Base-by-base conservation (phyloP, 441 rosid genomes). In the Brassica balearica region DNA sequence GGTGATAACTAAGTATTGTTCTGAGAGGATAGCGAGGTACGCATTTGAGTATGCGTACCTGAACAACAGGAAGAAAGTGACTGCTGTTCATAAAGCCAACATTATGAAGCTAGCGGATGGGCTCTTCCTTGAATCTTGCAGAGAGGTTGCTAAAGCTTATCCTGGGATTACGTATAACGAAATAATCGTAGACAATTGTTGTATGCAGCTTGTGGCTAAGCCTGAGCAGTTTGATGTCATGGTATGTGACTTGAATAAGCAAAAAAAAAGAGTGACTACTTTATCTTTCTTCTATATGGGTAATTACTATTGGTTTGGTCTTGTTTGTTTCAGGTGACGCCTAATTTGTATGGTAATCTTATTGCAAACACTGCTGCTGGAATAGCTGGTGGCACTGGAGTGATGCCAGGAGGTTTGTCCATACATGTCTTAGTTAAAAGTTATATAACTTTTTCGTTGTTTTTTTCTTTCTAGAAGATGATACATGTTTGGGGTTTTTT, bases 61-160 rank as follows among this genome's bases (percentile, higher is more conserved):
- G 69, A 95, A 95, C 92, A 95, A 93, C 77, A 85, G 98, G 83
- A 95, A 95, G 91, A 90, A 85, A 79, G 98, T 95, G 75, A 92
- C 93, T n/a, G 99, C 99, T 23, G 98, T 95, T 56, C 99, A 95
- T 80, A 95, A 95, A 84, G 99, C 99, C 46, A 93, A 95, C 76
- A 95, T 93, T 38, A 95, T 95, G 99, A 95, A 95, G 85, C 95
- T 95, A 6, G 98, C 98, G 20, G 99, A 95, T 89, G 99, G 99
- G 8, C 77, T 95, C 69, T 93, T 95, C 82, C 83, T 95, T 8
- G 97, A 95, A 78, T 95, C 98, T 71, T 96, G 99, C 69, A 92
- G 95, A 48, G 97, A 96, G 76, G 93, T 96, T 61, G 95, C 99
- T 3, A 86, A 86, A 34, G 79, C 79, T 7, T 96, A 93, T 83